phyloP scores from a whole-genome alignment of 371 early-diverging fungal genomes.

The Mortierella sp. region DNA sequence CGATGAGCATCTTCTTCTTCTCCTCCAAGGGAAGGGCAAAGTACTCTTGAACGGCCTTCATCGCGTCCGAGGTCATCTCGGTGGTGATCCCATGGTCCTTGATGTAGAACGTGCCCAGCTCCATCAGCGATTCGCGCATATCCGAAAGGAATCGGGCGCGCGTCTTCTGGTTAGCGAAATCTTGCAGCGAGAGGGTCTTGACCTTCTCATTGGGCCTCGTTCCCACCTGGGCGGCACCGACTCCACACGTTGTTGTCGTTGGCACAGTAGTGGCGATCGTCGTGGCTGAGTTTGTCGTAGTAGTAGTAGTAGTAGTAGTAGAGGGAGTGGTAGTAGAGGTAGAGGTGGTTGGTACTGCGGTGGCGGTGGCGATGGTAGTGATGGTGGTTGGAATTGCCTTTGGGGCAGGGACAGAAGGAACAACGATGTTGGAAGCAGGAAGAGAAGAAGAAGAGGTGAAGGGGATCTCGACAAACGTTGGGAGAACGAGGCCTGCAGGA shows the following conservation, averaged over 20 bases:
- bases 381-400: background rate
- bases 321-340: background rate
- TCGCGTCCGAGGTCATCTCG: constrained; percentile 59
- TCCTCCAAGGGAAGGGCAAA: constrained; percentile 70
- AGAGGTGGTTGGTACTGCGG: background rate
- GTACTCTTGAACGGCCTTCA: constrained; percentile 59
- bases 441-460: background rate
- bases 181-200: constrained; percentile 47
- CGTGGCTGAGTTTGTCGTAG: background rate
- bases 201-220: constrained; percentile 6
- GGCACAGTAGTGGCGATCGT: background rate
- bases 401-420: background rate
- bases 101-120: constrained; percentile 76
- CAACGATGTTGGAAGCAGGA: background rate
- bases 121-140: constrained; percentile 65
- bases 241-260: background rate
- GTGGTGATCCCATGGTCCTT: constrained; percentile 63
- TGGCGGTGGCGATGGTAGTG: constrained; percentile 7
- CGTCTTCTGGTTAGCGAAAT: constrained; percentile 33
- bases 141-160: constrained; percentile 60
- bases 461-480: constrained; percentile 29
- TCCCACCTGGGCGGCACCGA: background rate
- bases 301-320: background rate
- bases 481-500: constrained; percentile 22
- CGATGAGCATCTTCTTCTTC: constrained; percentile 69